Evolutionary conservation across 2,329 filamentous ascomycete species (phyloP), one percentile per base, ranked within the genome.

Genomic region (Aspergillus viridinutans): DNA sequence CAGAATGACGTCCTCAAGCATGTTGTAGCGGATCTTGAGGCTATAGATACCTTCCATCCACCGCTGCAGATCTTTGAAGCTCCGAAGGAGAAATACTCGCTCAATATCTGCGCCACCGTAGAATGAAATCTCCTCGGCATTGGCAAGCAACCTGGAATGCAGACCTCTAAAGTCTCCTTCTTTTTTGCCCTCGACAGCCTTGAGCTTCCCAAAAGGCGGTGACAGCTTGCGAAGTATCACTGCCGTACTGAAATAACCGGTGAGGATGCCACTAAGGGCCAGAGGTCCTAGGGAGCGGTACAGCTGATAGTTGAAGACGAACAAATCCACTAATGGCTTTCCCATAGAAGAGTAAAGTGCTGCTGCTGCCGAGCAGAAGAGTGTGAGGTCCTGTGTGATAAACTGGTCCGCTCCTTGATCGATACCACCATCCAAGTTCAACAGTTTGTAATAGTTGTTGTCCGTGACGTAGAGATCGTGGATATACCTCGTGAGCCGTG

Each of bases 21-120:
- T 99, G 72, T 97, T 99, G 79, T 99, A 99, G 17, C 92, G 88
- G 63, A 99, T 96, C 76, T 97, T 97, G 63, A 97, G 86, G 74
- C 92, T 92, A 76, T 99, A 99, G 62, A 99, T 97, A 48, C 90
- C 89, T 72, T 99, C 94, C 93, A 99, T 97, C 90, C 92, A 97
- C 61, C 85, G 88, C 74, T 94, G 94, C 28, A 99, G 81, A 49
- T 93, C 94, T 72, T 88, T 90, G 79, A 97, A 99, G 65, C 95
- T 92, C 68, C 86, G 88, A 68, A 96, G 91, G 9, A 99, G 80
- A 72, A 97, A 95, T 2, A 90, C 86, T 75, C 94, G 94, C 74
- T 99, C 94, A 79, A 95, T 96, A 51, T 94, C 90, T 7, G 93
- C 92, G 38, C 94, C 94, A 26, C 92, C 92, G 68, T 99, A 99